phyloP scores from a whole-genome alignment of 1,139 yeast species.

The Meyerozyma carpophila region DNA sequence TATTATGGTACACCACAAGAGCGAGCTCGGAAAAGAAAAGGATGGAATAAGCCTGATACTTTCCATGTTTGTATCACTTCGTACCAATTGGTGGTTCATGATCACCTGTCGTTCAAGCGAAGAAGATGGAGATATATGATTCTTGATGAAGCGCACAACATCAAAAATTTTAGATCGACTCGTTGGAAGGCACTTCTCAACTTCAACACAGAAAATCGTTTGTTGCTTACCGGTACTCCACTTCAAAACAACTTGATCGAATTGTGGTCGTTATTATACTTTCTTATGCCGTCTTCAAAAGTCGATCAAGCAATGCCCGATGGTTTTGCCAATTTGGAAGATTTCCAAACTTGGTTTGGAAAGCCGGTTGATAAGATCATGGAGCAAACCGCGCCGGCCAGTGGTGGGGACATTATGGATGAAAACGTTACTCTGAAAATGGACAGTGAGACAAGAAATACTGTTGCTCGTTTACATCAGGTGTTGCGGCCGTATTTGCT shows the following conservation, averaged over 20 bases:
- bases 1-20: constrained; percentile 98
- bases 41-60: constrained; percentile 95
- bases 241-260: constrained; percentile 89
- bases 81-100: constrained; percentile 93
- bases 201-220: constrained; percentile 84
- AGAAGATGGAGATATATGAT: constrained; percentile 96
- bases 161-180: constrained; percentile 91
- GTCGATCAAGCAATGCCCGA: constrained; percentile 75
- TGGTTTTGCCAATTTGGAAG: constrained; percentile 93
- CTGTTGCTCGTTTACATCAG: constrained; percentile 87
- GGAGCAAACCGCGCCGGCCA: constrained; percentile 51
- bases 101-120: constrained; percentile 88
- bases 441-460: constrained; percentile 70
- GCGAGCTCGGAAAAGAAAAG: constrained; percentile 90
- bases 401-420: constrained; percentile 48
- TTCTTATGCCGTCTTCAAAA: constrained; percentile 88
- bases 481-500: constrained; percentile 88
- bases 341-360: constrained; percentile 98
- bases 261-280: constrained; percentile 88
- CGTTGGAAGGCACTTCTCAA: constrained; percentile 95
- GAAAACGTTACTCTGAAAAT: constrained; percentile 35
- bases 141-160: constrained; percentile 96
- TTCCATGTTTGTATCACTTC: constrained; percentile 97
- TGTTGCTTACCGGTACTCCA: constrained; percentile 93
- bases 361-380: constrained; percentile 90